phyloP scores from a whole-genome alignment of 2,329 filamentous ascomycete genomes.

The Gaeumannomyces tritici region DNA sequence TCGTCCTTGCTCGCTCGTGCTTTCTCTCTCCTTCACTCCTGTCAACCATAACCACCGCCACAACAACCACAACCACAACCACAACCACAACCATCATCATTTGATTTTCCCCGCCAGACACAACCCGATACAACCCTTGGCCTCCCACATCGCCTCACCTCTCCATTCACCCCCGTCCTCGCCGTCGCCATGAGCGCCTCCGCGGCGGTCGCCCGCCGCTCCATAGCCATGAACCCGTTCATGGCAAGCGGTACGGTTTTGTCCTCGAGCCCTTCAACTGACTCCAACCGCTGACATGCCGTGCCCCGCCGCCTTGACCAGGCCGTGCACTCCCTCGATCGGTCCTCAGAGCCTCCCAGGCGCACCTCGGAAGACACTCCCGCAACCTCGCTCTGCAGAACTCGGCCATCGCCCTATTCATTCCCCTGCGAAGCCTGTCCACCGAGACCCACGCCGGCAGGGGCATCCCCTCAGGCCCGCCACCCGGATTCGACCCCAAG shows the following conservation, averaged over 20 bases:
- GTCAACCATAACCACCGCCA: too few relatives aligned
- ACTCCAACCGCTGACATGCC: conserved; percentile 10
- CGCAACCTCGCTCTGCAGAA: conserved; percentile 33
- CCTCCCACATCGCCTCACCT: too few relatives aligned
- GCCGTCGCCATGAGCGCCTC: conserved; percentile 42
- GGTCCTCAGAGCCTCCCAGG: conserved; percentile 34
- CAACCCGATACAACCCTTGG: too few relatives aligned
- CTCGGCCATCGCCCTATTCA: conserved; percentile 45
- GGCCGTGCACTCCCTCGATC: conserved; percentile 36
- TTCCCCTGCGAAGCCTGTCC: conserved; percentile 45
- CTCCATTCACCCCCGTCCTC: too few relatives aligned
- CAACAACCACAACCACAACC: too few relatives aligned
- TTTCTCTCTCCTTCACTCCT: too few relatives aligned
- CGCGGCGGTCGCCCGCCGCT: conserved; percentile 44
- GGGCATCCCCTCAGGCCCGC: conserved; percentile 51
- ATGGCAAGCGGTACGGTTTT: conserved; percentile 32
- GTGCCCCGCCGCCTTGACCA: conserved; percentile 14
- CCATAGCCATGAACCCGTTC: conserved; percentile 42
- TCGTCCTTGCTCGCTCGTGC: too few relatives aligned
- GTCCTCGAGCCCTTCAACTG: not conserved
- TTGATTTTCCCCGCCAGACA: too few relatives aligned
- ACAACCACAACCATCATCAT: too few relatives aligned
- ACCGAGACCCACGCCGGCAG: conserved; percentile 48
- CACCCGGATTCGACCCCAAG: conserved; percentile 85
- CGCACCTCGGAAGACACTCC: conserved; percentile 35